Base-by-base conservation (phyloP, 208 protist species). In the Trypanosoma rangeli region DNA sequence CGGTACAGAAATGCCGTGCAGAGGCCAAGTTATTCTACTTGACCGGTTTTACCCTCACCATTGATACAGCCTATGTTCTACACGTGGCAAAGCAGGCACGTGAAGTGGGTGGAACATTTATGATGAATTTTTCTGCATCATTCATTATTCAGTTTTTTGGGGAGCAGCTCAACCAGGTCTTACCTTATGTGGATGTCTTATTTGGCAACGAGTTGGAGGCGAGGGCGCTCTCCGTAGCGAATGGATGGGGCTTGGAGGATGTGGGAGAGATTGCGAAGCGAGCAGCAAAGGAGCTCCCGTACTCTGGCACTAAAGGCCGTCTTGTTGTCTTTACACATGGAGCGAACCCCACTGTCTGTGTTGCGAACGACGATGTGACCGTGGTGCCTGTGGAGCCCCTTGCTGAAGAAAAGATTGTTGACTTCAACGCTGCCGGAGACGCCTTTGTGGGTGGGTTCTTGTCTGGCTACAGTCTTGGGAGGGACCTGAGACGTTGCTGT, bases 391-490 rank as follows among this genome's bases (percentile, higher is more conserved):
- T 98, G 63, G 48, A 70, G 22, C 55, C 75, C 4, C 82, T 99
- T 37, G 62, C 75, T 15, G 35, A 56, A 13, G 89, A 98, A 24
- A 82, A 94, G 44, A 99, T 99, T 37, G 89, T 99, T 12, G 98
- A 99, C 79, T 91, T 94, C 50, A 99, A 99, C 76, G 98, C 93
- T 61, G 98, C 98, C 33, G 98, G 98, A 61, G 98, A 99, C 76
- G 84, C 95, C 22, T 99, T 99, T 71, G 97, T 98, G 18, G 98
- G 98, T 64, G 98, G 98, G 55, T 99, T 99, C 85, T 75, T 99
- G 1, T 78, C 95, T 39, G 81, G 80, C 18, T 91, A 92, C 52
- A 82, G 83, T 10, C n/a, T 82, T 24, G 94, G 84, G 37, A 29
- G 76, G 60, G 42, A 62, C 22, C 49, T 98, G 7, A 79, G 73